A percentile compares a stretch with the other conserved stretches of the same genome.
phyloP scores from a whole-genome alignment of 129 eudicot genomes.

The Flaveria sonorensis region DNA sequence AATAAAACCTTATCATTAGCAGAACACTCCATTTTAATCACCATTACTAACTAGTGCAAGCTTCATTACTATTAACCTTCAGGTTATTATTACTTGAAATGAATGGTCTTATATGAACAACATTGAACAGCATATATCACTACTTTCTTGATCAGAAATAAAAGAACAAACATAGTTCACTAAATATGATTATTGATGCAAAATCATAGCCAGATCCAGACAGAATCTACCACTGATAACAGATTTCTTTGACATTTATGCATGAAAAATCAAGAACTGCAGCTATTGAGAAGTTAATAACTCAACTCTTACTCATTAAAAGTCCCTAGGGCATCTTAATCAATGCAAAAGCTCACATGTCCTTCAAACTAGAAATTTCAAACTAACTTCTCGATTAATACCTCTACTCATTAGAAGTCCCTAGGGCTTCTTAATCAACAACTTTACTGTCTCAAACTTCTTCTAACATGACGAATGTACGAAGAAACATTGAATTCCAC shows the following conservation, averaged over 20 bases:
- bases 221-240: not conserved
- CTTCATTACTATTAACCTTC: not conserved
- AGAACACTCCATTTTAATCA: not conserved
- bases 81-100: not conserved
- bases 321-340: too few relatives aligned
- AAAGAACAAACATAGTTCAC: not conserved
- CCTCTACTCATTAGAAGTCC: not conserved
- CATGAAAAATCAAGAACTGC: not conserved
- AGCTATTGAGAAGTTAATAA: too few relatives aligned
- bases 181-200: not conserved
- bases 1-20: not conserved
- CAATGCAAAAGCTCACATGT: too few relatives aligned
- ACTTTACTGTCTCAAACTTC: not conserved
- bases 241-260: not conserved
- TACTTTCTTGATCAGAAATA: not conserved
- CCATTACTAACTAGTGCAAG: not conserved
- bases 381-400: not conserved
- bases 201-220: conserved; percentile 7
- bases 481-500: too few relatives aligned
- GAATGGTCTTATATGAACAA: conserved; percentile 10
- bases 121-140: not conserved
- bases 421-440: conserved; percentile 1
- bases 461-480: too few relatives aligned
- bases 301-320: too few relatives aligned
- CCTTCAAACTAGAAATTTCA: too few relatives aligned